Base-by-base conservation (phyloP, 2,329 filamentous ascomycete genomes). In the Ceratocystis harringtonii region DNA sequence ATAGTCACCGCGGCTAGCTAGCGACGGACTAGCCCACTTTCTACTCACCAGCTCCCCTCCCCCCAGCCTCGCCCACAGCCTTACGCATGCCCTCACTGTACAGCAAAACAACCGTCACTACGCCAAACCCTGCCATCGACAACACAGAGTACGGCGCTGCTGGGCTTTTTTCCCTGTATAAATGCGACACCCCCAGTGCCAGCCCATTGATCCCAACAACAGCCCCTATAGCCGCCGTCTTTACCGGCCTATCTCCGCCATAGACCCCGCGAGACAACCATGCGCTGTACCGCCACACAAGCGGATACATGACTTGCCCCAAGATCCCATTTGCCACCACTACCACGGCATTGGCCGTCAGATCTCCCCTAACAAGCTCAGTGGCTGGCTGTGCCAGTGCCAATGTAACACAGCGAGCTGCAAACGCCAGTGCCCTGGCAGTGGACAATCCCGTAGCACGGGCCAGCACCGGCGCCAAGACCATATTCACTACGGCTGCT, bases 151-250 rank as follows among this genome's bases (percentile, higher is more conserved):
- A 83, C 0, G 81, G 80, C 1, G 80, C 80, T 2, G 81, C 79
- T 0, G 75, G 76, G 68, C 78, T 82, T 64, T 75, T 75, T 6
- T 76, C 76, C 71, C 83, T 80, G 65, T 84, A 82, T 15, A 84
- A 74, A 67, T 82, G 80, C 0, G 81, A 77, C 0, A 82, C 81
- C 1, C 82, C 82, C 80, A 84, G 83, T 2, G 82, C 82, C 0
- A 81, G 81, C 0, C 80, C 80, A 68, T 84, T 84, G 73, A 84
- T 78, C 2, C 82, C 82, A 61, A 83, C 76, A 0, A 80, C 76
- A 44, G 81, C 75, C 44, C 81, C 82, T 0, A 78, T 74, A 0
- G 80, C 80, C 1, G 83, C 19, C 15, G 52, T 6, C 55, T 41
- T 32, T 67, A 57, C 41, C 60, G 30, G 17, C 0, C n/a, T 30